Evolutionary conservation across 2,329 filamentous ascomycete genomes (phyloP), one percentile per base, ranked within the genome.

Genomic region (Pseudogymnoascus sp.): DNA sequence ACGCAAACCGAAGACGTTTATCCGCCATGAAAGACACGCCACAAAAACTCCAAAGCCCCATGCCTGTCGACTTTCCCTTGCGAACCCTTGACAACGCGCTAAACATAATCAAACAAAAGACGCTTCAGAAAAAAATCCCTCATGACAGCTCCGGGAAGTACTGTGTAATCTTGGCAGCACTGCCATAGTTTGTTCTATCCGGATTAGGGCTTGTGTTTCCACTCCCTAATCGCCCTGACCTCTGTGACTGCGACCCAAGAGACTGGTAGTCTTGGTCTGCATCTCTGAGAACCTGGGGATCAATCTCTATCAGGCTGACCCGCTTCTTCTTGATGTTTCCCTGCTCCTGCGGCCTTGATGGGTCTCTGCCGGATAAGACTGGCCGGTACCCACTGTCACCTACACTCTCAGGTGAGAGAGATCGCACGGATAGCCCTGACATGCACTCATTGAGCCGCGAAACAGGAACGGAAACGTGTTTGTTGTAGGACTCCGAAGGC

Each of bases 261-360:
- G 69, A 69, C 9, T 65, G 64, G 11, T 66, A 68, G 25, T 36
- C 56, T 14, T 60, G 61, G 38, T 31, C 40, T 16, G 34, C 12
- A 9, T 62, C 69, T 3, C 61, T 42, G 43, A 11, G 65, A 62
- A 28, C 37, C 43, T 61, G 56, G 28, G 2, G 18, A 34, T 40
- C 61, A 12, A 5, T 8, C 59, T 37, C 61, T 18, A 16, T 60
- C 34, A 37, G 63, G 53, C 59, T 16, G 62, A 66, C 18, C 46
- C 70, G 65, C 63, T 73, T 73, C 65, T 72, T 73, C 63, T 72
- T 72, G 7, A 66, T 72, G 28, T 72, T 72, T 3, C 68, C 66
- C 38, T 63, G 63, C 59, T 71, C 69, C 62, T 66, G 64, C 14
- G 66, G 64, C 46, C 64, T 64, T 3, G 53, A 23, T 9, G 63